Conservation (phyloP, 2,329 filamentous ascomycete species). For the Rosellinia necatrix region DNA sequence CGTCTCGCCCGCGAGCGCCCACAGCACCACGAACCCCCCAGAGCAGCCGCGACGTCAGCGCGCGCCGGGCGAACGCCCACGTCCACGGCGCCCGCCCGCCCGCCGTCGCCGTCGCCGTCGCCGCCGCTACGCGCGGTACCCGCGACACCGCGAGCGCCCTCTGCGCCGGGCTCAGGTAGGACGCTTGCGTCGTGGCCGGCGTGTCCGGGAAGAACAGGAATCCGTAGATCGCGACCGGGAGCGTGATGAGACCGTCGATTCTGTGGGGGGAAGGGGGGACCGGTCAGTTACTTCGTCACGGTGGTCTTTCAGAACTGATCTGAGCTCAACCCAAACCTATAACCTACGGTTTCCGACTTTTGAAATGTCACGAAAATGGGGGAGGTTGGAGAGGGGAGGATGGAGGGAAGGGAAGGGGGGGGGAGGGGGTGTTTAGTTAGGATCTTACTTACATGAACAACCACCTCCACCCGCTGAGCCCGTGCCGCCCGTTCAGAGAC, state of each 20-base stretch:
- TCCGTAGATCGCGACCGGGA: constrained; percentile 61
- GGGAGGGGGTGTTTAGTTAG: no score
- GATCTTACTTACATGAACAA: constrained; percentile 50
- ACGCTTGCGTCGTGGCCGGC: constrained; percentile 53
- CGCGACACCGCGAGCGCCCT: constrained; percentile 46
- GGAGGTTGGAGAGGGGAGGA: no score
- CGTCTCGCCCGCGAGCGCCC: constrained; percentile 72
- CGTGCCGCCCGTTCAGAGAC: constrained; percentile 50
- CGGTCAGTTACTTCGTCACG: no score
- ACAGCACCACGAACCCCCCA: constrained; percentile 69
- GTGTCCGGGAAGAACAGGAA: constrained; percentile 59
- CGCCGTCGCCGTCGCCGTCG: constrained; percentile 50
- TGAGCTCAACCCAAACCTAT: no score
- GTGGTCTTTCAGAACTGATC: no score
- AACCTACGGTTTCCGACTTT: no score
- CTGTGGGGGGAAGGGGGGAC: no score
- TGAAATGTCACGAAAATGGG: no score
- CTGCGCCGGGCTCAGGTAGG: constrained; percentile 50
- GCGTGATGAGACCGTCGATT: constrained; percentile 58
- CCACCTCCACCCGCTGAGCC: constrained; percentile 61
- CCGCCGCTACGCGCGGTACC: constrained; percentile 45
- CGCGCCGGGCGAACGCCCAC: constrained; percentile 55
- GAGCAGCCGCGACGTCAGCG: constrained; percentile 65
- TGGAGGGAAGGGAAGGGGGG: no score
- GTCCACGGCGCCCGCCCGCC: constrained; percentile 53